Conservation (phyloP, 1,139 yeast genomes). For the Saccharomycopsis hybrid region DNA sequence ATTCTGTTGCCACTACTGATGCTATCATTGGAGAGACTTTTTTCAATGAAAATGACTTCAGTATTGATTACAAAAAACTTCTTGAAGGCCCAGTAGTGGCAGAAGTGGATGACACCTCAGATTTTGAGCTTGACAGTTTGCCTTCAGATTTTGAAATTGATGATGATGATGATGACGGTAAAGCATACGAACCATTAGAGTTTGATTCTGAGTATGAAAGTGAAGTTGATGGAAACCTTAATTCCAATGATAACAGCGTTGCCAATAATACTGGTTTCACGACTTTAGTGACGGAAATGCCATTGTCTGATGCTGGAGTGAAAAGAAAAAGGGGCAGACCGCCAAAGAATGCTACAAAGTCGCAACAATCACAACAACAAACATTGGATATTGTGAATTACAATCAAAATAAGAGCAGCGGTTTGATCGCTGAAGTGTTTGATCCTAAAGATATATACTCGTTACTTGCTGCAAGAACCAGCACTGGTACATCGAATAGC, state of each 20-base stretch:
- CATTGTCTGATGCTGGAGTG: background rate
- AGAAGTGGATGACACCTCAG: conserved; percentile 17
- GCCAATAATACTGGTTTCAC: background rate
- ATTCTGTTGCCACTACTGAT: no score
- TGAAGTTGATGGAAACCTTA: conserved; percentile 18
- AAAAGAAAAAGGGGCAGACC: background rate
- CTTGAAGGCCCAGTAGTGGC: conserved; percentile 15
- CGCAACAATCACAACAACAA: no score
- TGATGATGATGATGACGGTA: no score
- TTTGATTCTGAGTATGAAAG: conserved; percentile 25
- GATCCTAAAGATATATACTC: conserved; percentile 18
- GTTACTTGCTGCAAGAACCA: conserved; percentile 1
- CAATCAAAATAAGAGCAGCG: background rate
- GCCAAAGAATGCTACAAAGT: conserved; percentile 6
- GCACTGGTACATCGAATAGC: no score
- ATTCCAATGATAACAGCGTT: background rate
- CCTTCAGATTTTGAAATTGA: conserved; percentile 37
- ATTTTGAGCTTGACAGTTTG: conserved; percentile 25
- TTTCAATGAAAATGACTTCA: conserved; percentile 24
- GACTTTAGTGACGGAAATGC: background rate
- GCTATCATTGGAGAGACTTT: no score
- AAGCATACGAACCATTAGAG: conserved; percentile 27
- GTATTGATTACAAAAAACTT: conserved; percentile 26
- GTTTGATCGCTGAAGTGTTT: conserved; percentile 24
- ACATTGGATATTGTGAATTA: no score